Conservation (phyloP, 2,329 filamentous ascomycete genomes). For the Ustilaginoidea virens region DNA sequence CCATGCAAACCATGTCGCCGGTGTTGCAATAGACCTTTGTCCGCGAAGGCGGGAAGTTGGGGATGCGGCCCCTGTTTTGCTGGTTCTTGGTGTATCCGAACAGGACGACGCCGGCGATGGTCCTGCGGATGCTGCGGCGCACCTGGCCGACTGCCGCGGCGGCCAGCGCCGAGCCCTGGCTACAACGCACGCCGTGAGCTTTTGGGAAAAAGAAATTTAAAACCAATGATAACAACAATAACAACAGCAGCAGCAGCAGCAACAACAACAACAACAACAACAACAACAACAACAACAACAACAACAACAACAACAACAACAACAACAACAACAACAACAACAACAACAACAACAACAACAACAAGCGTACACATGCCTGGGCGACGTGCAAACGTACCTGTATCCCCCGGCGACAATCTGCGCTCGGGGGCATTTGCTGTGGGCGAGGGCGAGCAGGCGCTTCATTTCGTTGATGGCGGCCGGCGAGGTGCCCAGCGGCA, state of each 20-base stretch:
- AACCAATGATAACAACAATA: no score
- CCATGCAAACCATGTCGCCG: constrained; percentile 21
- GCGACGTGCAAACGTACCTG: no score
- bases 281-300: no score
- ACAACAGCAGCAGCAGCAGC: no score
- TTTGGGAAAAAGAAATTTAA: background rate
- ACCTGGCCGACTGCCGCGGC: constrained; percentile 22
- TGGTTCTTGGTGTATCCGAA: constrained; percentile 28
- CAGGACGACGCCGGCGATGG: constrained; percentile 21
- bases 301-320: no score
- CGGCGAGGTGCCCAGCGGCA: constrained; percentile 19
- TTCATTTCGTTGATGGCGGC: constrained; percentile 25
- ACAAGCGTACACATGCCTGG: no score
- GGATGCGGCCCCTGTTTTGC: constrained; percentile 23
- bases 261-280: no score
- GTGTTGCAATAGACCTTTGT: constrained; percentile 22
- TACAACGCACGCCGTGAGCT: background rate
- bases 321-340: no score
- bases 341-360: no score
- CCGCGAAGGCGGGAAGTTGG: constrained; percentile 18
- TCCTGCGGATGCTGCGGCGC: constrained; percentile 12
- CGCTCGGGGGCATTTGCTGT: constrained; percentile 26
- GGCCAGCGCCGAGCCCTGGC: constrained; percentile 29
- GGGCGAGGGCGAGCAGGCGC: constrained; percentile 22
- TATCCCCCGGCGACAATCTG: constrained; percentile 26